Percentiles rank a stretch among this genome's conserved stretches.
These are phyloP conservation scores for Diaporthe citriasiana DNA, from an alignment of 2,329 filamentous ascomycete genomes.

Conservation along the genomic window DNA sequence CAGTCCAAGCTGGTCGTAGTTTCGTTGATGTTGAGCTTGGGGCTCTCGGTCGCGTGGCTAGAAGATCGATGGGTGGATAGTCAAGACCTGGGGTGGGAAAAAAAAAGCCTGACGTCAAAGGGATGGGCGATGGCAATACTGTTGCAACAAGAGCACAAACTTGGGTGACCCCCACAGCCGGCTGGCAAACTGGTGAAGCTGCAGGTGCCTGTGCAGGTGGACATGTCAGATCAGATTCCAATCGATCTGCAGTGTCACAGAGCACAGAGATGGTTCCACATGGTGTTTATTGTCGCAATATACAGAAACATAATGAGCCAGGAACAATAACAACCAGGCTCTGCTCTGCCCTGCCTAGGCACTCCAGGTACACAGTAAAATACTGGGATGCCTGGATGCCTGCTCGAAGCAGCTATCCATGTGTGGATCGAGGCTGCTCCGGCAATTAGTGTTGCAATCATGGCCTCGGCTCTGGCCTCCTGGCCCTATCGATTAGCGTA, in stretches of 20 bases:
- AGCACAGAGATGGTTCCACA: constrained; percentile 4
- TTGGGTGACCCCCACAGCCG: constrained; percentile 30
- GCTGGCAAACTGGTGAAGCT: constrained; percentile 18
- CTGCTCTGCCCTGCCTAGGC: not conserved
- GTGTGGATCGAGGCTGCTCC: constrained; percentile 26
- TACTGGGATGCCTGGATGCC: not conserved
- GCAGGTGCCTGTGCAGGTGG: constrained; percentile 14
- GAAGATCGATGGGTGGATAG: constrained; percentile 5
- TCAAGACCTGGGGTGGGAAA: constrained; percentile 1
- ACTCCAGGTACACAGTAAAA: not conserved
- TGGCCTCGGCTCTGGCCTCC: constrained; percentile 33
- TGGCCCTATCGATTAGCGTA: constrained; percentile 30
- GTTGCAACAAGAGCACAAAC: constrained; percentile 2
- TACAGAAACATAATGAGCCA: not conserved
- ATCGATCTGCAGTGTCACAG: constrained; percentile 31
- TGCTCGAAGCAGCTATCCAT: constrained; percentile 11
- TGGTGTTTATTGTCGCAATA: constrained; percentile 12
- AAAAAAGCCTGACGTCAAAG: constrained; percentile 42
- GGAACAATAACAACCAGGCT: not conserved
- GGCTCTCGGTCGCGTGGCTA: constrained; percentile 27
- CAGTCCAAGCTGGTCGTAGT: not conserved
- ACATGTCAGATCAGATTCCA: constrained; percentile 30
- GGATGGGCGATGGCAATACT: not conserved
- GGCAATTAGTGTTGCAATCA: constrained; percentile 26
- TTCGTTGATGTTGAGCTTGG: constrained; percentile 29